Evolutionary conservation across 2,329 filamentous ascomycete genomes (phyloP).

Genomic region (Nemania diffusa): DNA sequence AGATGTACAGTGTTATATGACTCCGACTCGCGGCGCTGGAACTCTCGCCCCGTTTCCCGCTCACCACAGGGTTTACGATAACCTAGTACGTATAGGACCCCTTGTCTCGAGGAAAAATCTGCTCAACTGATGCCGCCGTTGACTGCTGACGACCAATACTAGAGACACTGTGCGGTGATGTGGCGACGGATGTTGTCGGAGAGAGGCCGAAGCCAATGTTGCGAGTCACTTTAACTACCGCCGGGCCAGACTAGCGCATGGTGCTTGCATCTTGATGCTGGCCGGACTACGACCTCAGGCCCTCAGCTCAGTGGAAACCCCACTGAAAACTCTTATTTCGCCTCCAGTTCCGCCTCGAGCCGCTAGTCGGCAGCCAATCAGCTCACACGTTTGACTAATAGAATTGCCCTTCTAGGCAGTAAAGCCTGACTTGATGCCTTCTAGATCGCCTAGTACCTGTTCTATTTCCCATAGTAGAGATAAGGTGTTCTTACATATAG

Average conservation of each 20-base stretch:
- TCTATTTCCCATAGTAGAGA: neutral
- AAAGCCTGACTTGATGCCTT: neutral
- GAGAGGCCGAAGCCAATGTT: neutral
- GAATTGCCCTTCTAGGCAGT: conserved; percentile 27
- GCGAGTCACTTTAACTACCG: neutral
- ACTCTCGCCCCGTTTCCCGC: neutral
- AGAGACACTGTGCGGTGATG: conserved; percentile 4
- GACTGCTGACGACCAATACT: neutral
- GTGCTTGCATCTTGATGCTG: conserved; percentile 1
- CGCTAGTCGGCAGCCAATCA: conserved; percentile 30
- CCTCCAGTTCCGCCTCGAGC: conserved; percentile 7
- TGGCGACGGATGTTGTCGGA: conserved; percentile 2
- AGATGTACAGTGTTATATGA: neutral
- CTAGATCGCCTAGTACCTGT: neutral
- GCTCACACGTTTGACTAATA: conserved; percentile 29
- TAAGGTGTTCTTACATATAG: conserved; percentile 4
- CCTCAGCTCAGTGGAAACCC: conserved; percentile 5
- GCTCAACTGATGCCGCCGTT: neutral
- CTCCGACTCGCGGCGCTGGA: neutral
- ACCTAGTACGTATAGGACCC: conserved; percentile 2
- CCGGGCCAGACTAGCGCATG: neutral
- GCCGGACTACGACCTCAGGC: neutral
- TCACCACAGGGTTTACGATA: conserved; percentile 20
- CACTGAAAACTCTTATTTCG: conserved; percentile 30
- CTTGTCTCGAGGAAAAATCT: neutral